Evolutionary conservation across 2,329 filamentous ascomycete genomes (phyloP).

Genomic region (Capronia coronata): DNA sequence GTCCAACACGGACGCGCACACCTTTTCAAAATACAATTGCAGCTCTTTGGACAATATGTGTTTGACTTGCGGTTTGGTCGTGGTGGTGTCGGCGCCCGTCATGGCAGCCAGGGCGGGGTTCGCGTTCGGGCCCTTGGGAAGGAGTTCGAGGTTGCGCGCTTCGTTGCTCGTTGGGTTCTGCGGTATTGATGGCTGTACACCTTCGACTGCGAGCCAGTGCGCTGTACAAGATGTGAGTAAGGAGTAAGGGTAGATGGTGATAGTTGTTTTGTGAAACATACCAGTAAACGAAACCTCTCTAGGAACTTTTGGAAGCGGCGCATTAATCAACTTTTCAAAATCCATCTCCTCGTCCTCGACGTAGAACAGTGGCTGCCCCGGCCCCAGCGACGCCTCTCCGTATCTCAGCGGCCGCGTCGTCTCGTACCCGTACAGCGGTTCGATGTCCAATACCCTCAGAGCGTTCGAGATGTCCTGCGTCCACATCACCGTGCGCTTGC

Average conservation of each 20-base stretch:
- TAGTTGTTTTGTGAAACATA: conserved; percentile 42
- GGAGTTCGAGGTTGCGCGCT: conserved; percentile 72
- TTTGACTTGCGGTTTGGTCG: conserved; percentile 86
- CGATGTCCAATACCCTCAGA: conserved; percentile 77
- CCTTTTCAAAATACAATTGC: conserved; percentile 93
- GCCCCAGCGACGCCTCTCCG: conserved; percentile 87
- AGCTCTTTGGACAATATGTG: conserved; percentile 94
- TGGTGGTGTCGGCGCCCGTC: conserved; percentile 73
- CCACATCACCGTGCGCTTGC: conserved; percentile 75
- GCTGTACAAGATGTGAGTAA: conserved; percentile 45
- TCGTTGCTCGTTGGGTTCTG: conserved; percentile 90
- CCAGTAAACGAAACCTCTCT: conserved; percentile 87
- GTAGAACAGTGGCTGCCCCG: conserved; percentile 91
- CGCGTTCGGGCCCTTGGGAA: conserved; percentile 82
- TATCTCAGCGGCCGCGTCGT: conserved; percentile 82
- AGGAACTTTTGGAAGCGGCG: conserved; percentile 87
- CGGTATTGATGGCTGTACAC: conserved; percentile 90
- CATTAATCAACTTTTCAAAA: conserved; percentile 98
- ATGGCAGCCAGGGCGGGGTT: conserved; percentile 79
- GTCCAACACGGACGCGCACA: conserved; percentile 80
- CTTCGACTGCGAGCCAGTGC: conserved; percentile 96
- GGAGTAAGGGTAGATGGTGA: no score
- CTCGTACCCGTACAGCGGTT: conserved; percentile 76
- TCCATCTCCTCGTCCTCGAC: conserved; percentile 98
- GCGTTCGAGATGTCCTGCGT: conserved; percentile 87